Base-by-base conservation (phyloP, 1,139 yeast species). In the Pichia sp. region DNA sequence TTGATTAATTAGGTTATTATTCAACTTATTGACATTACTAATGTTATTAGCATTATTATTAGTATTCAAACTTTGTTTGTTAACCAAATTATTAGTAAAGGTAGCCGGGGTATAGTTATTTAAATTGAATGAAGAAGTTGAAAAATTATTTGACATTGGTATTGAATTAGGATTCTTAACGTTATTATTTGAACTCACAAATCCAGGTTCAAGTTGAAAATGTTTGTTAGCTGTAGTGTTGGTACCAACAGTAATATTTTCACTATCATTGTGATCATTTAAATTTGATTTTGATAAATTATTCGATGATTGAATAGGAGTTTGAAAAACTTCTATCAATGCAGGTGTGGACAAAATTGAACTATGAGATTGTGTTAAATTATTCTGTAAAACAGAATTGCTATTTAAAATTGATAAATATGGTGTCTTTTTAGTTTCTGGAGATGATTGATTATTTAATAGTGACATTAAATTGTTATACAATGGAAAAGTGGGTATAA, bases 361-460 rank as follows among this genome's bases (percentile, higher is more conserved):
- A 19, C 8, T 14, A 25, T 36, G 41, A 19, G 41, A 36, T 18
- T 36, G 41, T 5, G 18, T 16, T 13, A 6, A 13, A 19, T 11
- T 13, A 16, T 16, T 19, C 18, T 25, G 13, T 42, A 34, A n/a
- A 44, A 28, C 19, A 47, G 27, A 36, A 9, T 42, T 31, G 10
- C 10, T 43, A 18, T 34, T 48, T 28, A 48, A 25, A 19, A 43
- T 22, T 18, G 45, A 11, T 33, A 19, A 13, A 42, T 49, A 49
- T 30, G 48, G 48, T n/a, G 57, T 42, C 45, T 52, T 31, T 53
- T 56, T 41, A 38, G 30, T 22, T 6, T 39, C 29, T 2, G 42
- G 29, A 14, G 42, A 39, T 39, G n/a, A 8, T 4, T 6, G 29
- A 7, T 25, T 22, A 39, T 39, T 39, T 25, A 39, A 25, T 39